These are phyloP conservation scores for Glonium stellatum DNA, from an alignment of 495 filamentous ascomycete species.

Conservation along the genomic window DNA sequence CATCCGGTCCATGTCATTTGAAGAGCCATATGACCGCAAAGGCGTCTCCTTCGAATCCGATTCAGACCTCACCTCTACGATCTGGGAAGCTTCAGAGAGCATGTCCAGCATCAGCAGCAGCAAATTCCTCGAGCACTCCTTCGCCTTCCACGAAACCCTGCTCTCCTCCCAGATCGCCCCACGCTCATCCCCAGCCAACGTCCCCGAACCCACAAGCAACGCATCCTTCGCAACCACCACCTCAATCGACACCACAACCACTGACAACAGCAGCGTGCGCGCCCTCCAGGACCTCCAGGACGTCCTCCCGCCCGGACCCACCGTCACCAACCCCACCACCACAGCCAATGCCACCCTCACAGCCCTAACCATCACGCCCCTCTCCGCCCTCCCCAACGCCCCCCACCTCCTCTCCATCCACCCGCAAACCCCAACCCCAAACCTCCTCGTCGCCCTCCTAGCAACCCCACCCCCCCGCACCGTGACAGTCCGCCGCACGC, in stretches of 20 bases:
- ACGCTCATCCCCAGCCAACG: background rate
- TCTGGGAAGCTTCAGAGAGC: background rate
- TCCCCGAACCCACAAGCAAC: too few relatives aligned
- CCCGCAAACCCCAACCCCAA: constrained; percentile 74
- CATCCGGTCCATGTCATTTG: background rate
- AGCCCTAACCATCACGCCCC: constrained; percentile 44
- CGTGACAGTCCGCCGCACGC: constrained; percentile 45
- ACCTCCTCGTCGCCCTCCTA: constrained; percentile 71
- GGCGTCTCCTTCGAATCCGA: background rate
- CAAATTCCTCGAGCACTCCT: constrained; percentile 18
- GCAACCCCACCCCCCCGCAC: constrained; percentile 59
- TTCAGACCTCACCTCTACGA: background rate
- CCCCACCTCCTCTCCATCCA: constrained; percentile 61
- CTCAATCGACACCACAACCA: constrained; percentile 9
- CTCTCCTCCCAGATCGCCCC: constrained; percentile 17
- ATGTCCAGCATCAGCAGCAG: background rate
- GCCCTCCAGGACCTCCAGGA: background rate
- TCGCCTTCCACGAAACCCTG: constrained; percentile 20
- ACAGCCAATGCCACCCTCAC: constrained; percentile 8
- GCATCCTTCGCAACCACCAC: background rate
- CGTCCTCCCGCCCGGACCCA: background rate
- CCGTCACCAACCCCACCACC: too few relatives aligned
- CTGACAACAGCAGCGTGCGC: constrained; percentile 1
- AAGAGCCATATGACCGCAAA: background rate
- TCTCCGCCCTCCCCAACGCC: constrained; percentile 65